Evolutionary conservation across 2,329 filamentous ascomycete genomes (phyloP).

Genomic region (Colletotrichum shisoi): DNA sequence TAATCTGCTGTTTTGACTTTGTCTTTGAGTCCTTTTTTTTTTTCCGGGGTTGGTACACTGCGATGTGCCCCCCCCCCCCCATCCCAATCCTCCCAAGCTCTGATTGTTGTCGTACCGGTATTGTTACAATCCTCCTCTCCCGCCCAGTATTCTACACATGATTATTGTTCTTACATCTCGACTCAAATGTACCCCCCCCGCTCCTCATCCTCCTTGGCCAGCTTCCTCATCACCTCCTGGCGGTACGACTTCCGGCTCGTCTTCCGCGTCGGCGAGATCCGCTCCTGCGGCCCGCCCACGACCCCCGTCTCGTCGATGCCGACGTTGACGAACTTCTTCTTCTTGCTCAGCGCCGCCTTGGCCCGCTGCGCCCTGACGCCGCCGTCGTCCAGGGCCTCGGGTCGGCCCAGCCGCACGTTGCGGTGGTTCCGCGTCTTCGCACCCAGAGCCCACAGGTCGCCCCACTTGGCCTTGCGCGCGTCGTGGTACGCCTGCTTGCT

Average conservation of each 20-base stretch:
- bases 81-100: constrained; percentile 6
- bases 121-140: constrained; percentile 31
- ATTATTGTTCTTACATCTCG: constrained; percentile 17
- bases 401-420: constrained; percentile 66
- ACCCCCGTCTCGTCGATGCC: constrained; percentile 47
- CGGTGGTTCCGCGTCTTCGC: constrained; percentile 81
- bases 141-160: constrained; percentile 23
- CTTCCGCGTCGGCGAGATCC: constrained; percentile 52
- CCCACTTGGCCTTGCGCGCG: constrained; percentile 88
- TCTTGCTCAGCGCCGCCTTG: constrained; percentile 44
- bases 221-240: constrained; percentile 53
- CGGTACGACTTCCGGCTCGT: constrained; percentile 50
- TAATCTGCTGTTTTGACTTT: background rate
- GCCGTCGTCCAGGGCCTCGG: constrained; percentile 53
- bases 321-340: constrained; percentile 54
- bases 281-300: constrained; percentile 44
- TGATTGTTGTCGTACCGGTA: constrained; percentile 9
- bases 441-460: constrained; percentile 93
- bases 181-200: background rate
- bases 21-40: background rate
- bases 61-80: constrained; percentile 10
- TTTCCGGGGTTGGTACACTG: background rate
- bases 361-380: constrained; percentile 52
- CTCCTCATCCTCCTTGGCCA: constrained; percentile 48
- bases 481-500: constrained; percentile 86